Evolutionary conservation across 805 yeast species (phyloP).

Genomic region (Candida ipomoeae): DNA sequence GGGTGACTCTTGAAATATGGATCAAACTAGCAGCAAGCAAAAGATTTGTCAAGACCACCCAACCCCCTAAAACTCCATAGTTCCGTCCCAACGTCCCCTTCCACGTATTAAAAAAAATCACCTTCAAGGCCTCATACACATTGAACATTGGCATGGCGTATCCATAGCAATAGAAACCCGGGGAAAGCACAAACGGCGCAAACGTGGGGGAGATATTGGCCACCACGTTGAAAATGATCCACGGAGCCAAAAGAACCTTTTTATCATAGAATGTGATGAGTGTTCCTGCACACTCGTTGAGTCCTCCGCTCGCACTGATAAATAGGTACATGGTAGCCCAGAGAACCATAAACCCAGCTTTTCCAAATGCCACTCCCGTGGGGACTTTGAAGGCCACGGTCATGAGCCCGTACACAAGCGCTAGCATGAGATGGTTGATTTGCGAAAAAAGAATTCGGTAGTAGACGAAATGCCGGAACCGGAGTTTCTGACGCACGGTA

Average conservation of each 20-base stretch:
- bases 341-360: slow-evolving; percentile 29
- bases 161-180: slow-evolving; percentile 32
- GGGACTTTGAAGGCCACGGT: slow-evolving; percentile 32
- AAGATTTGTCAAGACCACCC: slow-evolving; percentile 23
- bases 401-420: slow-evolving; percentile 28
- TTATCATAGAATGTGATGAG: slow-evolving; percentile 19
- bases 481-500: slow-evolving; percentile 18
- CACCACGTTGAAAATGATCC: slow-evolving; percentile 29
- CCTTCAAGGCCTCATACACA: slow-evolving; percentile 28
- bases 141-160: slow-evolving; percentile 36
- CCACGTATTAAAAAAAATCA: slow-evolving; percentile 32
- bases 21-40: slow-evolving; percentile 2
- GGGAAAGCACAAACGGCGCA: slow-evolving; percentile 30
- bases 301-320: slow-evolving; percentile 25
- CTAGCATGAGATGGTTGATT: slow-evolving; percentile 24
- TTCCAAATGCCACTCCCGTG: slow-evolving; percentile 23
- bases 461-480: slow-evolving; percentile 23
- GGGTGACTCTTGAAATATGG: slow-evolving; percentile 4
- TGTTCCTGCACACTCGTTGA: slow-evolving; percentile 26
- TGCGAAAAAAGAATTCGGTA: slow-evolving; percentile 30
- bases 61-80: slow-evolving; percentile 25
- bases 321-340: slow-evolving; percentile 31
- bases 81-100: slow-evolving; percentile 30
- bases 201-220: slow-evolving; percentile 29
- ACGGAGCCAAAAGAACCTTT: slow-evolving; percentile 23